These are phyloP conservation scores for Ramaria rubella DNA, from an alignment of 768 basidiomycete genomes.

Conservation along the genomic window DNA sequence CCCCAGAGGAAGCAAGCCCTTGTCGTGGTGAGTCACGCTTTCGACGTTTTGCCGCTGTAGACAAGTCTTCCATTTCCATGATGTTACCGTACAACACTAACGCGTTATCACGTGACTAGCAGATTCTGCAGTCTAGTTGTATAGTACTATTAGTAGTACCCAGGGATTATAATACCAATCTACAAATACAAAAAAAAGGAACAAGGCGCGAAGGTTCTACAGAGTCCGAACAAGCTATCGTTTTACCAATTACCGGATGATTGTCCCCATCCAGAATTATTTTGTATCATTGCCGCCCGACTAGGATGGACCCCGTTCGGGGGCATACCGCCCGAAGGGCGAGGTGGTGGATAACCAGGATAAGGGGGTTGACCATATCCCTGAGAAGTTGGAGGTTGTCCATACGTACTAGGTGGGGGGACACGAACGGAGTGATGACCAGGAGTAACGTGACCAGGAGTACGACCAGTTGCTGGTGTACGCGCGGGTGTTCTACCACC, in stretches of 20 bases:
- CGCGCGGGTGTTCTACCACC: slow-evolving; percentile 73
- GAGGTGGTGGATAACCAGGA: slow-evolving; percentile 34
- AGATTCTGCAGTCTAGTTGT: background rate
- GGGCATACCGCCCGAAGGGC: slow-evolving; percentile 22
- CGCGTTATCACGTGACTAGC: background rate
- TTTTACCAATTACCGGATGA: slow-evolving; percentile 5
- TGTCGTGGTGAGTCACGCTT: too few species aligned
- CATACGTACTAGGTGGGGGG: slow-evolving; percentile 79
- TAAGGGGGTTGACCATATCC: slow-evolving; percentile 8
- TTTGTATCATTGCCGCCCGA: slow-evolving; percentile 60
- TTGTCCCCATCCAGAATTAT: slow-evolving; percentile 27
- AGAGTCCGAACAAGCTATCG: background rate
- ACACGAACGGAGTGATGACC: slow-evolving; percentile 71
- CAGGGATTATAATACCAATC: background rate
- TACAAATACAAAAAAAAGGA: background rate
- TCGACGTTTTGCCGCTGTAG: background rate
- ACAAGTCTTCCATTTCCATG: slow-evolving; percentile 4
- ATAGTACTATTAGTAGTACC: background rate
- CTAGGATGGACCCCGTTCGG: slow-evolving; percentile 55
- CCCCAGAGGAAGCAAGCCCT: background rate
- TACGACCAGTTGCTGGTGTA: slow-evolving; percentile 49
- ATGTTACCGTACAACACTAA: background rate
- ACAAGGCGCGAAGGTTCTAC: background rate
- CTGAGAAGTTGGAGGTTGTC: slow-evolving; percentile 32
- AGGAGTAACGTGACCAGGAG: slow-evolving; percentile 49